A percentile compares a stretch with the other conserved stretches of the same genome.
These are phyloP conservation scores for Rhizopogon salebrosus DNA, from an alignment of 768 basidiomycete genomes.

Conservation along the genomic window DNA sequence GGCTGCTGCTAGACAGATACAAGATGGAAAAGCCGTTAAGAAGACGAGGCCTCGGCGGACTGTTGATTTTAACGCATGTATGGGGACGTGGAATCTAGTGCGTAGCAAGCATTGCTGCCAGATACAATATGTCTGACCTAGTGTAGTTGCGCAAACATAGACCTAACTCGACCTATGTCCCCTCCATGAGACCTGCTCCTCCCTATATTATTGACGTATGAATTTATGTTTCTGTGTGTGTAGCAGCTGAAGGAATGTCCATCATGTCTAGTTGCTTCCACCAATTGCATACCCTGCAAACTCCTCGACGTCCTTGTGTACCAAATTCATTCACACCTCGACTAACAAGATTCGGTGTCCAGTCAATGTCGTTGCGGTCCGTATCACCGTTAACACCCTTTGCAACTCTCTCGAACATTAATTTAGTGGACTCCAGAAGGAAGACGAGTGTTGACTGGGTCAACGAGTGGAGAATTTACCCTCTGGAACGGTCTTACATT, in stretches of 20 bases:
- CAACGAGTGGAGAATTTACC: slow-evolving; percentile 96
- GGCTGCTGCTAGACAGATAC: slow-evolving; percentile 61
- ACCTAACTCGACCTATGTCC: slow-evolving; percentile 71
- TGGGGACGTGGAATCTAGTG: slow-evolving; percentile 85
- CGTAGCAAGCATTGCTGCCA: slow-evolving; percentile 18
- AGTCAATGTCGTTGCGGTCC: slow-evolving; percentile 88
- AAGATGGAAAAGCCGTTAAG: slow-evolving; percentile 81
- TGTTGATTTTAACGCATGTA: slow-evolving; percentile 88
- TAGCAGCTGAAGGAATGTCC: slow-evolving; percentile 22
- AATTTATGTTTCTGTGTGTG: slow-evolving; percentile 11
- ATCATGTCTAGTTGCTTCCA: slow-evolving; percentile 70
- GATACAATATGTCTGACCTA: not conserved
- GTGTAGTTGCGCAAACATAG: slow-evolving; percentile 69
- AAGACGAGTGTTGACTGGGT: slow-evolving; percentile 88
- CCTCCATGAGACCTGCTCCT: slow-evolving; percentile 76
- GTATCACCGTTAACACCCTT: slow-evolving; percentile 25
- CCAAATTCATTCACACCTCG: slow-evolving; percentile 96
- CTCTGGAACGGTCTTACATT: slow-evolving; percentile 99
- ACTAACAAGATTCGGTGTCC: slow-evolving; percentile 99
- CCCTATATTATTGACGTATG: slow-evolving; percentile 88
- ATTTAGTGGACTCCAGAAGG: slow-evolving; percentile 95
- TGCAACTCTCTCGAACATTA: slow-evolving; percentile 2
- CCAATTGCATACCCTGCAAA: slow-evolving; percentile 91
- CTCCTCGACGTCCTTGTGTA: slow-evolving; percentile 88
- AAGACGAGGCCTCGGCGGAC: slow-evolving; percentile 91